phyloP scores from a whole-genome alignment of 23 red algal species.

The Gracilaria vermiculophylla region DNA sequence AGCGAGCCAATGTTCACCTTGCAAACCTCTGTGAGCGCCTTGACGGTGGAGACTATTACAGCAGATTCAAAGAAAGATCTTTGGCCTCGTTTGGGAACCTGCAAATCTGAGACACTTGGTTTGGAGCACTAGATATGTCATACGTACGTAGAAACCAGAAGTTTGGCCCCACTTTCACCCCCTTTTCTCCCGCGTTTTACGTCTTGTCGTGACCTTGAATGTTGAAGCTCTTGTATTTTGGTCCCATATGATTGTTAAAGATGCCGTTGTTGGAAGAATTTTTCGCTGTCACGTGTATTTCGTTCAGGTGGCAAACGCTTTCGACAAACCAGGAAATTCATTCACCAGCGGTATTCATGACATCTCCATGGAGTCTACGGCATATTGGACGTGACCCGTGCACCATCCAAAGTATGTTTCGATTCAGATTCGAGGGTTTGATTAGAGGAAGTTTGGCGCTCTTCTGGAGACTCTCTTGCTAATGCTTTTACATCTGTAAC shows the following conservation, averaged over 20 bases:
- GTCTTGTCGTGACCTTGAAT: no score
- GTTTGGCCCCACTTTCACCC: no score
- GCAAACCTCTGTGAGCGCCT: conserved; percentile 51
- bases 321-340: no score
- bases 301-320: no score
- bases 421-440: neutral
- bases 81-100: conserved; percentile 42
- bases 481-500: neutral
- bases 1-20: conserved; percentile 47
- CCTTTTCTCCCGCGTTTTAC: no score
- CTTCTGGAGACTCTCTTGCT: neutral
- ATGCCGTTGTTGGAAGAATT: neutral
- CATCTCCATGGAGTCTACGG: neutral
- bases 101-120: neutral
- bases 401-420: neutral
- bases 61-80: conserved; percentile 31
- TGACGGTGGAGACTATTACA: conserved; percentile 49
- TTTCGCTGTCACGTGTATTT: no score
- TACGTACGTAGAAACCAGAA: neutral
- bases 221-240: no score
- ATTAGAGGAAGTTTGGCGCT: neutral
- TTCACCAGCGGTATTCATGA: neutral
- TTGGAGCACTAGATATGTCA: neutral
- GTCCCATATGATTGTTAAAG: no score
- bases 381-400: neutral